Evolutionary conservation across 2,329 filamentous ascomycete species (phyloP).

Genomic region (Colletotrichum euphorbiae): DNA sequence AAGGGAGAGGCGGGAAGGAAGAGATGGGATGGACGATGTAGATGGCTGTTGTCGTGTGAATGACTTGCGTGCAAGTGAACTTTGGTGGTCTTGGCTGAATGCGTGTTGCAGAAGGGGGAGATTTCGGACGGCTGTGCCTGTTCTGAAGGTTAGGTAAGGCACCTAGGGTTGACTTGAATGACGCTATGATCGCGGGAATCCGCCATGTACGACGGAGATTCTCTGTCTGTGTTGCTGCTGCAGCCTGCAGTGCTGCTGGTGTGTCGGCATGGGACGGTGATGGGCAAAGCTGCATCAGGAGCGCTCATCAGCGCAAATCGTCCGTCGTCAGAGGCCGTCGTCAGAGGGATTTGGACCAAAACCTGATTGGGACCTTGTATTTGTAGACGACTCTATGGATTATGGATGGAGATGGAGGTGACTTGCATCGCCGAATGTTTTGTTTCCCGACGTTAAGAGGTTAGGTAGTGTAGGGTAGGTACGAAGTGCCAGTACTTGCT

Average conservation of each 20-base stretch:
- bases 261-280: slow-evolving; percentile 9
- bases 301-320: slow-evolving; percentile 14
- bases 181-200: slow-evolving; percentile 36
- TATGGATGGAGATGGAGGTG: background rate
- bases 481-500: background rate
- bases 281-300: background rate
- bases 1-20: slow-evolving; percentile 12
- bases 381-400: background rate
- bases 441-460: background rate
- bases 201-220: slow-evolving; percentile 23
- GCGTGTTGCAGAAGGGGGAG: slow-evolving; percentile 6
- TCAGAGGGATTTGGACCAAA: slow-evolving; percentile 5
- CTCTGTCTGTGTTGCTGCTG: slow-evolving; percentile 25
- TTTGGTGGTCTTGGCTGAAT: slow-evolving; percentile 17
- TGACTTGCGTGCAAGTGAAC: background rate
- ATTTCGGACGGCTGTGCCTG: slow-evolving; percentile 23
- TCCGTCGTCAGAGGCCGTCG: slow-evolving; percentile 8
- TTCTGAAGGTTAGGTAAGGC: background rate
- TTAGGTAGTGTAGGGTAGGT: too few species aligned
- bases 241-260: too few species aligned
- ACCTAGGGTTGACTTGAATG: background rate
- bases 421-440: background rate
- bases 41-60: background rate
- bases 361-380: background rate
- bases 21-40: slow-evolving; percentile 11